Base-by-base conservation (phyloP, 441 rosid genomes). In the Adansonia grandidieri region DNA sequence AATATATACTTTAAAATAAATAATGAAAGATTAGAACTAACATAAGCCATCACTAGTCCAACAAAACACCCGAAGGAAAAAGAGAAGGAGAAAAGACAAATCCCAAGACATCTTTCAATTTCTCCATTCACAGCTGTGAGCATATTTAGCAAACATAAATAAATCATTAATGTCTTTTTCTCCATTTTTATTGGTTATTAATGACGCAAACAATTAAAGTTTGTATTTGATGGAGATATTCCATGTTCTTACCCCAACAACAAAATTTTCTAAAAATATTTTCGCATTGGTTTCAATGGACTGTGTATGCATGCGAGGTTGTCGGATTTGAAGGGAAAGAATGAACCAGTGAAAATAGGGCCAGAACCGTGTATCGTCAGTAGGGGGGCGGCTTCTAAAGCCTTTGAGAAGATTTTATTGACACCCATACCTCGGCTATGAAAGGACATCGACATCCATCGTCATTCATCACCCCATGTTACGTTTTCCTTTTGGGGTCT, bases 361-460 rank as follows among this genome's bases (percentile, higher is more conserved):
- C 32, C 64, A 20, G 64, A 20, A 58, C 13, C 64, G 64, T 58
- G 64, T 20, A 9, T 3, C 9, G 64, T 19, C 64, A 20, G 13
- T 2, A 1, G 28, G 28, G 28, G 63, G 64, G 64, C 61, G 61
- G 65, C 65, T 24, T 15, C 65, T 24, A 1, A 17, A 2, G 14
- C 64, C n/a, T 22, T 64, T 32, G 69, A 64, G 68, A 63, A 64
- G 67, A 62, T 62, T 62, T 62, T 22, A 60, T 20, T 9, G 32
- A 60, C 20, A 56, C 22, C 61, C 61, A 56, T 9, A 56, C 8
- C n/a, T 11, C 11, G 48, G 48, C 45, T 40, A 15, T 1, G 69
- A 37, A 42, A 65, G 10, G 70, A 63, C 68, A 63, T 2, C 9
- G 15, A 63, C 14, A n/a, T n/a, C 24, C 19, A 45, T 11, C 37